Base-by-base conservation (phyloP, 2,329 filamentous ascomycete species). In the Aspergillus thermomutatus region DNA sequence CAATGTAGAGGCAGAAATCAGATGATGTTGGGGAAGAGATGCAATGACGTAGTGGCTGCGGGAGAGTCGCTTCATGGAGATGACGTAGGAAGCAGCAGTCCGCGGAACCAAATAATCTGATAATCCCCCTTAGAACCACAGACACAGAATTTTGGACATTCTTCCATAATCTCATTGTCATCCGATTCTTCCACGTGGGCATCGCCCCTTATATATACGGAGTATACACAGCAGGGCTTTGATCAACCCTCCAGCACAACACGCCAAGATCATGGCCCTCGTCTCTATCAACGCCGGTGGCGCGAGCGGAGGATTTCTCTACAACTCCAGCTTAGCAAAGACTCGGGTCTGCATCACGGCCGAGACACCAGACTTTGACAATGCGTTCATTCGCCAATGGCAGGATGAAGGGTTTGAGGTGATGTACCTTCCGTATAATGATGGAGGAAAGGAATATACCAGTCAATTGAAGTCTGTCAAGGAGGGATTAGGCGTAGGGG, bases 381-480 rank as follows among this genome's bases (percentile, higher is more conserved):
- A 75, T 19, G 76, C 80, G 45, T 81, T 78, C 0, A 69, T 83
- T 54, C 74, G 79, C 47, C 78, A 80, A 54, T 87, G 84, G 82
- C 72, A 76, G 28, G 79, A 83, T 41, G 85, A 88, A 67, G 85
- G 85, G 1, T 88, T 87, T 65, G 73, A 80, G 19, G 79, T 85
- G 2, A 73, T 77, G 26, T 87, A 87, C 64, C 68, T 87, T 1
- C 80, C 83, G 6, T 79, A 81, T 40, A 79, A 81, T 17, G 80
- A 81, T 19, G 70, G 73, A 17, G 71, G 84, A 40, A 80, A 83
- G 59, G 75, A 78, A 14, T 78, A 83, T 60, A 74, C 76, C n/a
- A 75, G 79, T 49, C 75, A 76, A 53, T 66, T 87, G 55, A 79
- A 81, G 59, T 71, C 74, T 19, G 70, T 83, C 37, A 81, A 80